A percentile compares a stretch with the other conserved stretches of the same genome.
Conservation (phyloP, 768 basidiomycete species). For the Tricholoma furcatifolium region DNA sequence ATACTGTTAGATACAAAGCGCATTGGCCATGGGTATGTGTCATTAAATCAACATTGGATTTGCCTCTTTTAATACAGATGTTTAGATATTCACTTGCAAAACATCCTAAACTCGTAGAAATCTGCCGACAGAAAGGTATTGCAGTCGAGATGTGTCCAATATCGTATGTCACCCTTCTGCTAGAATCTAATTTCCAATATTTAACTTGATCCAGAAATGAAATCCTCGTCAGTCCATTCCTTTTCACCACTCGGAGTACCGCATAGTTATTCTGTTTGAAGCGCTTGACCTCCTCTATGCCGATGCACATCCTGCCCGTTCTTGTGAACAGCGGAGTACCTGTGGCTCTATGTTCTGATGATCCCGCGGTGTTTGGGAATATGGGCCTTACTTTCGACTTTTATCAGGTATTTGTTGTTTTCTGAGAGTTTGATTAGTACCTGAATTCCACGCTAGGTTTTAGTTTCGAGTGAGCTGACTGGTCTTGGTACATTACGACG, state of each 20-base stretch:
- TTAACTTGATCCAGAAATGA: conserved; percentile 52
- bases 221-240: conserved; percentile 47
- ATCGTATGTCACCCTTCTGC: conserved; percentile 48
- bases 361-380: conserved; percentile 75
- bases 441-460: conserved; percentile 37
- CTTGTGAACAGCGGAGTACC: conserved; percentile 72
- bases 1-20: conserved; percentile 75
- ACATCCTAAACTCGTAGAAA: conserved; percentile 70
- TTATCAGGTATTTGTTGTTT: conserved; percentile 52
- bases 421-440: background rate
- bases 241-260: background rate
- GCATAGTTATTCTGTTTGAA: conserved; percentile 21
- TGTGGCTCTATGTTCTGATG: conserved; percentile 71
- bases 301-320: conserved; percentile 74
- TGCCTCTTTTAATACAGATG: background rate
- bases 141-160: conserved; percentile 79
- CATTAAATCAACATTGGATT: background rate
- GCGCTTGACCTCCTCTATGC: conserved; percentile 78
- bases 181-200: background rate
- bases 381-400: conserved; percentile 79
- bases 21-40: conserved; percentile 73
- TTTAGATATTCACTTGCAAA: conserved; percentile 71
- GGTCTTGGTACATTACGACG: conserved; percentile 62
- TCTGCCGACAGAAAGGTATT: conserved; percentile 62
- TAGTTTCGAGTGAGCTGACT: conserved; percentile 67